Conservation (phyloP, 805 yeast genomes). For the Kuraishia molischiana region DNA sequence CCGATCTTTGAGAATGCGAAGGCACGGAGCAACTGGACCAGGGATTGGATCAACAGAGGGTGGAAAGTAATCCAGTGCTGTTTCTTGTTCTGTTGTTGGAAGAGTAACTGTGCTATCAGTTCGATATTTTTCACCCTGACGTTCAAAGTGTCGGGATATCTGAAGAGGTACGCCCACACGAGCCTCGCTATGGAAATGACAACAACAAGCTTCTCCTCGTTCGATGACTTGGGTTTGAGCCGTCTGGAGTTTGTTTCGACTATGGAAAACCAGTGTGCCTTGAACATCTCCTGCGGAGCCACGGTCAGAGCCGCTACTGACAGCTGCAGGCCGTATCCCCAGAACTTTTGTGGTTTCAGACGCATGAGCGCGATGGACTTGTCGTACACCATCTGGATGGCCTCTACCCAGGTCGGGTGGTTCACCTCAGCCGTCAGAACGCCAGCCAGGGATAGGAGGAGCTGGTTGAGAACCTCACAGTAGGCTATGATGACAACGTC, state of each 20-base stretch:
- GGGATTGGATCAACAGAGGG: slow-evolving; percentile 45
- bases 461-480: slow-evolving; percentile 70
- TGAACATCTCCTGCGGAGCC: slow-evolving; percentile 67
- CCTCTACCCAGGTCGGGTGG: slow-evolving; percentile 91
- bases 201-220: slow-evolving; percentile 41
- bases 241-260: slow-evolving; percentile 54
- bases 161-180: slow-evolving; percentile 81
- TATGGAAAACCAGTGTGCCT: slow-evolving; percentile 58
- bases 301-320: slow-evolving; percentile 72
- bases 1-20: slow-evolving; percentile 74
- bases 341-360: slow-evolving; percentile 32
- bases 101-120: slow-evolving; percentile 46
- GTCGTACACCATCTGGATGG: slow-evolving; percentile 52
- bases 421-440: slow-evolving; percentile 88
- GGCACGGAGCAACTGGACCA: slow-evolving; percentile 66
- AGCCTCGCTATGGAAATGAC: slow-evolving; percentile 63
- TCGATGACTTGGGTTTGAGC: slow-evolving; percentile 49
- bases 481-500: slow-evolving; percentile 65
- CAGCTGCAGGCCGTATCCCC: slow-evolving; percentile 61
- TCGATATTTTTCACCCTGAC: slow-evolving; percentile 77
- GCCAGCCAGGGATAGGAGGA: slow-evolving; percentile 77
- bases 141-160: slow-evolving; percentile 84
- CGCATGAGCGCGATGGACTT: slow-evolving; percentile 35
- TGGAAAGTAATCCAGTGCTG: slow-evolving; percentile 74
- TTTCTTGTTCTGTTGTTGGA: slow-evolving; percentile 40